phyloP scores from a whole-genome alignment of 306 rosid species.

The Rosa lucieae region DNA sequence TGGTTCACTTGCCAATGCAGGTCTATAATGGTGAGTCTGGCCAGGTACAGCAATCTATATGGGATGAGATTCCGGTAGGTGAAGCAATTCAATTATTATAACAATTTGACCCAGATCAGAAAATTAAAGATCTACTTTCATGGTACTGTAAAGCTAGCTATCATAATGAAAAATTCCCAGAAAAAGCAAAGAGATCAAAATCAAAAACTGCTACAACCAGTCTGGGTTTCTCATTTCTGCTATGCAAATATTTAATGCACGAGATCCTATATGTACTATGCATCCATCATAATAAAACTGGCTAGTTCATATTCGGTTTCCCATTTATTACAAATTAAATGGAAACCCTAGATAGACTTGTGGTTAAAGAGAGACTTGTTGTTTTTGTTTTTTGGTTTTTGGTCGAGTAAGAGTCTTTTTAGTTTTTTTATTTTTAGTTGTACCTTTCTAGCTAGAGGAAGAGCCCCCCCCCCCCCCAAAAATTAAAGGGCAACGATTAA shows the following conservation, averaged over 20 bases:
- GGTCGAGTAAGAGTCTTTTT: not conserved
- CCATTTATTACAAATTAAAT: not conserved
- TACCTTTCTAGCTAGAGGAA: not conserved
- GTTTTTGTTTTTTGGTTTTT: not conserved
- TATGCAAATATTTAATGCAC: not conserved
- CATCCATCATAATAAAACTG: not conserved
- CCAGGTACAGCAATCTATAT: conserved; percentile 6
- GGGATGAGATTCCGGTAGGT: conserved; percentile 2
- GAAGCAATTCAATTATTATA: conserved; percentile 20
- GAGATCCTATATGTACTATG: not conserved
- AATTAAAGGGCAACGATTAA: not conserved
- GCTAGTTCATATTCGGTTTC: not conserved
- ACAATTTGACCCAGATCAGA: not conserved
- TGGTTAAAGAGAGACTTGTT: not conserved
- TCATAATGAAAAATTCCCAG: not conserved
- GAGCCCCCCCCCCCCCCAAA: not conserved
- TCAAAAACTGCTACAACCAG: not conserved
- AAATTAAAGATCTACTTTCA: conserved; percentile 4
- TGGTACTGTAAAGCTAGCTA: not conserved
- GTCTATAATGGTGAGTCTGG: conserved; percentile 11
- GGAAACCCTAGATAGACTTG: not conserved
- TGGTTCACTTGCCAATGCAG: conserved; percentile 19
- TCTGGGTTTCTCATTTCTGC: conserved; percentile 6
- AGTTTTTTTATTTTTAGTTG: not conserved
- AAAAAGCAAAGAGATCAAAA: not conserved